Evolutionary conservation across 164 flowering plant genomes (phyloP).

Genomic region (Liquidambar formosana): DNA sequence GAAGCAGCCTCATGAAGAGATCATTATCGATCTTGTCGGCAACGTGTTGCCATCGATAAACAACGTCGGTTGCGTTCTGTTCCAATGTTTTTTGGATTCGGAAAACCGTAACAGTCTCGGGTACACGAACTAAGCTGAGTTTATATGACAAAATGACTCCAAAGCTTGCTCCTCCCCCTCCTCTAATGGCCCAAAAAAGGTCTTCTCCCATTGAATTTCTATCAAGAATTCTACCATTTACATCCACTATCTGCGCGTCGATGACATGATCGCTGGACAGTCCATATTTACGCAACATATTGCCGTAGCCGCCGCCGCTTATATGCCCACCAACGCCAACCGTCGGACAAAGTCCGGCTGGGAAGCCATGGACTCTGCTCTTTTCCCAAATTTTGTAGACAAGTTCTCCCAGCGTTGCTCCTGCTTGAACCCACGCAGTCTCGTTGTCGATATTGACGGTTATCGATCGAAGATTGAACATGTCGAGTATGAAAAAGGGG

Average conservation of each 20-base stretch:
- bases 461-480: constrained; percentile 30
- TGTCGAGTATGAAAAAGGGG: constrained; percentile 37
- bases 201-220: constrained; percentile 45
- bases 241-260: constrained; percentile 20
- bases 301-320: constrained; percentile 33
- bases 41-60: constrained; percentile 5
- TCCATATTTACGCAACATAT: constrained; percentile 29
- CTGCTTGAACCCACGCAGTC: constrained; percentile 29
- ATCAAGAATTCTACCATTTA: constrained; percentile 29
- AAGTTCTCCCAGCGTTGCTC: constrained; percentile 30
- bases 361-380: constrained; percentile 21
- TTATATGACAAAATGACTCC: constrained; percentile 34
- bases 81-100: constrained; percentile 20
- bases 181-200: constrained; percentile 43
- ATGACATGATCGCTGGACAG: constrained; percentile 22
- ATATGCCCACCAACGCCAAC: constrained; percentile 31
- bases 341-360: constrained; percentile 28
- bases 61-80: constrained; percentile 14
- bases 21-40: not conserved
- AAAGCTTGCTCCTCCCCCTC: constrained; percentile 45
- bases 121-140: constrained; percentile 33
- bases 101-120: constrained; percentile 32
- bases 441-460: constrained; percentile 5
- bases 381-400: constrained; percentile 25
- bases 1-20: not conserved